phyloP scores from a whole-genome alignment of 2,329 filamentous ascomycete species.

The Aspergillus chevalieri region DNA sequence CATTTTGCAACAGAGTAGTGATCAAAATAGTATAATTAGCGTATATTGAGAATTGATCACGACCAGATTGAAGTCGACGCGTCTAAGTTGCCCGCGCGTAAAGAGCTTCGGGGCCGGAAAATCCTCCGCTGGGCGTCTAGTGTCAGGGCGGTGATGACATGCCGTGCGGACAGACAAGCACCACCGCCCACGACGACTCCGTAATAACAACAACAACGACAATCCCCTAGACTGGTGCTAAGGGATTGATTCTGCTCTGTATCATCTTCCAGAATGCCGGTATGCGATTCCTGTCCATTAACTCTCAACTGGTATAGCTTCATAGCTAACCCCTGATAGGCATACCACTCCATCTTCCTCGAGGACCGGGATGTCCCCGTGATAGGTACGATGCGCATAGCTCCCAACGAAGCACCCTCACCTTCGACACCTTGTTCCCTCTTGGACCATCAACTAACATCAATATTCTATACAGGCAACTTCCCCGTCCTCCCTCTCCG shows the following conservation, averaged over 20 bases:
- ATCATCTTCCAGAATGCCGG: slow-evolving; percentile 39
- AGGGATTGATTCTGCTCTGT: slow-evolving; percentile 7
- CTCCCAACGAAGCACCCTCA: slow-evolving; percentile 11
- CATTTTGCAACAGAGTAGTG: slow-evolving; percentile 31
- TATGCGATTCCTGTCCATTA: slow-evolving; percentile 22
- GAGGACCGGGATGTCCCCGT: slow-evolving; percentile 65
- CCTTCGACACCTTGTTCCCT: slow-evolving; percentile 14
- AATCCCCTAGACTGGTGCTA: slow-evolving; percentile 18
- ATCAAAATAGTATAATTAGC: not conserved
- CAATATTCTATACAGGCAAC: slow-evolving; percentile 57
- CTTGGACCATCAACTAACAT: not conserved
- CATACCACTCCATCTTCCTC: slow-evolving; percentile 96
- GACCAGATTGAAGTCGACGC: slow-evolving; percentile 20
- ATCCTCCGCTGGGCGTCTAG: slow-evolving; percentile 17
- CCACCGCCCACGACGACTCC: slow-evolving; percentile 10
- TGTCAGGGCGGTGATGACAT: slow-evolving; percentile 21
- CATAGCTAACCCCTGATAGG: slow-evolving; percentile 47
- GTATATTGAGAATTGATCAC: not conserved
- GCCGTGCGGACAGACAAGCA: slow-evolving; percentile 7
- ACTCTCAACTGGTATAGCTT: not conserved
- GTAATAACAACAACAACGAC: not conserved
- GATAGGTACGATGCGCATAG: slow-evolving; percentile 45
- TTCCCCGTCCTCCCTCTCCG: slow-evolving; percentile 91
- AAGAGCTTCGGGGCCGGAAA: slow-evolving; percentile 38
- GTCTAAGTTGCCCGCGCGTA: slow-evolving; percentile 30